phyloP scores from a whole-genome alignment of 768 basidiomycete genomes.

The Suillus placidus region DNA sequence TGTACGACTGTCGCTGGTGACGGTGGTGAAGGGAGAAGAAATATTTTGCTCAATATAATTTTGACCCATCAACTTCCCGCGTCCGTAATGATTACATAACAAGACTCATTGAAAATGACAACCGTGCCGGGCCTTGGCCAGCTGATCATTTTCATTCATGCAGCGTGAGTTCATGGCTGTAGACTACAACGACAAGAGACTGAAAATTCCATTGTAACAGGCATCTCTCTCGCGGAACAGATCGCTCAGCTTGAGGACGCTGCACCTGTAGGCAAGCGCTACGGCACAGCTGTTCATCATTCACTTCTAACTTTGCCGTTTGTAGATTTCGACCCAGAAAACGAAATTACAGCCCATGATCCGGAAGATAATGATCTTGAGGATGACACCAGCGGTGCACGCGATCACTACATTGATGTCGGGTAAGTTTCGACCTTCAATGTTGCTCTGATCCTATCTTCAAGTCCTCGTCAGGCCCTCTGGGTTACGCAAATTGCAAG shows the following conservation, averaged over 20 bases:
- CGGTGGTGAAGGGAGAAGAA: slow-evolving; percentile 34
- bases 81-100: slow-evolving; percentile 23
- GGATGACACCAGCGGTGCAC: slow-evolving; percentile 39
- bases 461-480: slow-evolving; percentile 56
- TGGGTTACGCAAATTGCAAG: slow-evolving; percentile 62
- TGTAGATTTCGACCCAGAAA: slow-evolving; percentile 78
- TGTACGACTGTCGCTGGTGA: slow-evolving; percentile 32
- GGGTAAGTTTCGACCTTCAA: slow-evolving; percentile 53
- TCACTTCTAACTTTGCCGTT: slow-evolving; percentile 13
- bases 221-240: slow-evolving; percentile 74
- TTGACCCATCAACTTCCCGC: slow-evolving; percentile 35
- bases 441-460: slow-evolving; percentile 8
- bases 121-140: background rate
- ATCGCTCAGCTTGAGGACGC: slow-evolving; percentile 78
- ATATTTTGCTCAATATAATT: slow-evolving; percentile 19
- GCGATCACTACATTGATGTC: slow-evolving; percentile 85
- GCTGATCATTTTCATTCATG: slow-evolving; percentile 20
- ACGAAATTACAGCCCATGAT: slow-evolving; percentile 50
- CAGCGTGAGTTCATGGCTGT: slow-evolving; percentile 29
- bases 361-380: slow-evolving; percentile 38
- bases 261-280: slow-evolving; percentile 63
- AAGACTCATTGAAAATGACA: background rate
- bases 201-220: slow-evolving; percentile 24
- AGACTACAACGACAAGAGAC: slow-evolving; percentile 3
- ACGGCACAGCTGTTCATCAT: slow-evolving; percentile 8